These are phyloP conservation scores for Haematococcus sp. DNA, from an alignment of 139 green algal genomes.

Conservation along the genomic window DNA sequence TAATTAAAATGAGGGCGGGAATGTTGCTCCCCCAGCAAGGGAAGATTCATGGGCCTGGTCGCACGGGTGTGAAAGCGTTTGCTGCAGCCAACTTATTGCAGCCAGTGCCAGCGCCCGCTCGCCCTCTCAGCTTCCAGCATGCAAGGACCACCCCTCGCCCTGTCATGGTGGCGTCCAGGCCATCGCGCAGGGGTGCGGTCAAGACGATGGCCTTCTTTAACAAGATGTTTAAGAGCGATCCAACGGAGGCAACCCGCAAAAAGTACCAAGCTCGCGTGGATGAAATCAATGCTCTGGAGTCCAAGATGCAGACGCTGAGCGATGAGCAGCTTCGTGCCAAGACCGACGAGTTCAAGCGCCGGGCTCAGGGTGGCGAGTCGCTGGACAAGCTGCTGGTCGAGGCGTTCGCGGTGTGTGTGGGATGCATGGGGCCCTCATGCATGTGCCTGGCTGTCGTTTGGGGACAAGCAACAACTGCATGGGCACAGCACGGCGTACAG, in stretches of 20 bases:
- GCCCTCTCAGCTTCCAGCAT: no score
- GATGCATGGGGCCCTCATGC: background rate
- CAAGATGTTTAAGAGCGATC: slow-evolving; percentile 57
- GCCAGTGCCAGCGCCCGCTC: no score
- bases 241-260: slow-evolving; percentile 53
- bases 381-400: slow-evolving; percentile 88
- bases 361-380: slow-evolving; percentile 56
- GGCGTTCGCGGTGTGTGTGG: slow-evolving; percentile 71
- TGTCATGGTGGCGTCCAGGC: background rate
- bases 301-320: slow-evolving; percentile 63
- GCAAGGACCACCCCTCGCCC: no score
- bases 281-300: slow-evolving; percentile 86
- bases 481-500: background rate
- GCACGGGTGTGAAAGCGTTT: no score
- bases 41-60: no score
- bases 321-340: slow-evolving; percentile 82
- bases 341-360: slow-evolving; percentile 76
- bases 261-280: slow-evolving; percentile 74
- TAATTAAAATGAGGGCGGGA: no score
- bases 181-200: background rate
- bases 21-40: no score
- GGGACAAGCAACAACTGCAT: no score
- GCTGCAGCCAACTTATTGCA: no score
- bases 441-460: no score
- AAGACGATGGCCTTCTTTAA: slow-evolving; percentile 22